Base-by-base conservation (phyloP, 208 protist species). In the Willaertia magna region DNA sequence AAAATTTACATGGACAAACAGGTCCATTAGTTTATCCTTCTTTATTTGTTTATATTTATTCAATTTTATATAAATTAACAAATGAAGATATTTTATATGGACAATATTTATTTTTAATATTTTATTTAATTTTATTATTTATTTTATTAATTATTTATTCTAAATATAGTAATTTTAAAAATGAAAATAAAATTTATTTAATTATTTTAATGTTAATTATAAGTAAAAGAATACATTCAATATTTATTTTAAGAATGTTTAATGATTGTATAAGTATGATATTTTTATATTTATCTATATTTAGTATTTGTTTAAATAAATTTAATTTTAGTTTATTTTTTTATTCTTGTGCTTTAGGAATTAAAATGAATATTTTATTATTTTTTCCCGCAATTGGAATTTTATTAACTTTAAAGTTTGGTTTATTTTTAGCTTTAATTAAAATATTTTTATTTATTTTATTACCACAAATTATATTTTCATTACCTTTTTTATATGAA, bases 321-420 rank as follows among this genome's bases (percentile, higher is more conserved):
- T 84, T 7, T 3, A 46, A 26, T 14, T 61, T 52, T 61, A 30
- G 79, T 11, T 46, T 16, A 16, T 43, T 84, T 34, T 84, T 84
- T n/a, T 84, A 47, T 30, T 74, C 49, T 67, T 43, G 26, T 84
- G 94, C 94, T 16, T 91, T 98, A 26, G 96, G 94, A 1, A 89
- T 99, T 46, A 98, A 99, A 88, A 98, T 98, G 96, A 97, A 97
- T 88, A 88, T 96, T 42, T 86, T 98, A 12, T 91, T 98, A 11
- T 96, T 95, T 88, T 90, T 93, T 0, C 96, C 96, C 11, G 95
- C 91, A 11, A 87, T 98, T 20, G 55, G 94, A 18, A 30, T 90
- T 2, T 47, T 96, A 20, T 87, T 97, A 0, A 74, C 95, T 2
- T 7, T 85, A 26, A 74, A 51, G 18, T 85, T 82, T 81, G 92